phyloP scores from a whole-genome alignment of 306 rosid genomes.

The Quercus mongolica region DNA sequence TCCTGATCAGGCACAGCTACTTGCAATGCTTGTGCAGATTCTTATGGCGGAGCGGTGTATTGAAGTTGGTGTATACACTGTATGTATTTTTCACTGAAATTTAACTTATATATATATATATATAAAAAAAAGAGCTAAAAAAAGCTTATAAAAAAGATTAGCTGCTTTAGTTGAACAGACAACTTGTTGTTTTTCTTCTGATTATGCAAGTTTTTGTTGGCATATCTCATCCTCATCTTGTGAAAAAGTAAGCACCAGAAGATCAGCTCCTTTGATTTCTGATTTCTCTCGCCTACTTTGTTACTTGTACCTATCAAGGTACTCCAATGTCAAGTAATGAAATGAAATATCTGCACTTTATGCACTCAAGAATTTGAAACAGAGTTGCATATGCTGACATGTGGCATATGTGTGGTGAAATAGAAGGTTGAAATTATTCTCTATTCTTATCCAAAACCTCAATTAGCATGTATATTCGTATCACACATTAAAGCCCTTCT shows the following conservation, averaged over 20 bases:
- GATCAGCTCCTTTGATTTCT: neutral
- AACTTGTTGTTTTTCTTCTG: conserved; percentile 7
- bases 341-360: neutral
- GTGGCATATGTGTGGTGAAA: neutral
- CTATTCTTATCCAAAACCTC: too few relatives aligned
- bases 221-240: neutral
- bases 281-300: neutral
- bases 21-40: conserved; percentile 88
- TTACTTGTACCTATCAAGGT: neutral
- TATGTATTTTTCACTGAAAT: conserved; percentile 30
- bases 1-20: conserved; percentile 96
- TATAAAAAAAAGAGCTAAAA: too few relatives aligned
- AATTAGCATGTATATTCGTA: too few relatives aligned
- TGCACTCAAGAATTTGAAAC: neutral
- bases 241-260: neutral
- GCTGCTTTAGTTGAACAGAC: neutral
- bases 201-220: conserved; percentile 4
- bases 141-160: too few relatives aligned
- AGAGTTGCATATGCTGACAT: neutral
- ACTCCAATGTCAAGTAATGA: neutral
- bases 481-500: too few relatives aligned
- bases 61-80: conserved; percentile 96
- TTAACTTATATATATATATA: neutral
- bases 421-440: too few relatives aligned
- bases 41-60: conserved; percentile 88